phyloP scores from a whole-genome alignment of 257 asterid genomes.

The Buddleja alternifolia region DNA sequence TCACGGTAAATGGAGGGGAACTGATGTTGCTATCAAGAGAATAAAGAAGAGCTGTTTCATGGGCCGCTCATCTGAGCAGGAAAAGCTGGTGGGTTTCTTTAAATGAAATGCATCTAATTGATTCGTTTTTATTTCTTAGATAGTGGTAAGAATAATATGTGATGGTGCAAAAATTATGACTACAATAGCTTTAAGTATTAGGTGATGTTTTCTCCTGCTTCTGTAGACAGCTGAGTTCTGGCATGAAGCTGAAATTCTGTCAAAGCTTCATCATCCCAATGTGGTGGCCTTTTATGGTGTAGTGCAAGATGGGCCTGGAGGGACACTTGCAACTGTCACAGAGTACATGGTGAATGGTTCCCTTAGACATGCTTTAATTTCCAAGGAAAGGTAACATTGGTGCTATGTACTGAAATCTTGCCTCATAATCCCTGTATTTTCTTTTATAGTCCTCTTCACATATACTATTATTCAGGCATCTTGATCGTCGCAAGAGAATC shows the following conservation, averaged over 20 bases:
- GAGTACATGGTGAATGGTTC: slow-evolving; percentile 97
- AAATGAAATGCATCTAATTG: neutral
- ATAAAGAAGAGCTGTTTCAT: slow-evolving; percentile 87
- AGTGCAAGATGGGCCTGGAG: slow-evolving; percentile 95
- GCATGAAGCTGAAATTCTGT: slow-evolving; percentile 92
- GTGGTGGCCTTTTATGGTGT: slow-evolving; percentile 98
- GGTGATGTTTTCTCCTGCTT: neutral
- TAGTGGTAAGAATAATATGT: neutral
- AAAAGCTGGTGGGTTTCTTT: slow-evolving; percentile 60
- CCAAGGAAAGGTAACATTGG: slow-evolving; percentile 72
- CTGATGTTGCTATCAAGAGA: slow-evolving; percentile 94
- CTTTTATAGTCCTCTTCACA: slow-evolving; percentile 13
- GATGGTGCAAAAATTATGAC: neutral
- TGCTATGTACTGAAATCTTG: neutral
- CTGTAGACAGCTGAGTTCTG: slow-evolving; percentile 78
- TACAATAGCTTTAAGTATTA: neutral
- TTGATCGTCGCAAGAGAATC: slow-evolving; percentile 91
- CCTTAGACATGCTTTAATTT: slow-evolving; percentile 75
- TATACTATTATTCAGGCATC: slow-evolving; percentile 60
- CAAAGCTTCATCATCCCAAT: slow-evolving; percentile 96
- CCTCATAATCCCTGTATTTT: neutral
- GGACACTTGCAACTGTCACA: slow-evolving; percentile 91
- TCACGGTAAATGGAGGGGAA: slow-evolving; percentile 98
- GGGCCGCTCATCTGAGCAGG: slow-evolving; percentile 91
- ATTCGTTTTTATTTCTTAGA: slow-evolving; percentile 8